phyloP scores from a whole-genome alignment of 352 stramenopile species.

The Pythium monospermum region DNA sequence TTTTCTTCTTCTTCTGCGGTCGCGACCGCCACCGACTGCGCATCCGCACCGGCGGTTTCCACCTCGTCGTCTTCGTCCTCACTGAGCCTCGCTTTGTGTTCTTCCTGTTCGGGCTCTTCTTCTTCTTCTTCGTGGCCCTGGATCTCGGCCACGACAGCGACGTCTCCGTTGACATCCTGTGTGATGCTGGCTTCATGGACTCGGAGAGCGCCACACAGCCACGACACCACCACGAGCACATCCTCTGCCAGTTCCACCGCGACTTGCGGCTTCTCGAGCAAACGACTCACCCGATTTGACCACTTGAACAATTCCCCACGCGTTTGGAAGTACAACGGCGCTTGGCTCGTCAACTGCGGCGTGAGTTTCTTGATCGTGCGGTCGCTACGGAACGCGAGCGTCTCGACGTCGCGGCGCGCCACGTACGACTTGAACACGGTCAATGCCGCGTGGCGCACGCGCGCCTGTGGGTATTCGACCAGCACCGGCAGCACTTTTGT shows the following conservation, averaged over 20 bases:
- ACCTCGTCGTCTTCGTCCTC: slow-evolving; percentile 25
- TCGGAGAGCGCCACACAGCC: slow-evolving; percentile 55
- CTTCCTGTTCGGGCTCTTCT: slow-evolving; percentile 13
- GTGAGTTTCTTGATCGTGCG: slow-evolving; percentile 33
- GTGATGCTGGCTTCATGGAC: slow-evolving; percentile 41
- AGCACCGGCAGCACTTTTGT: slow-evolving; percentile 39
- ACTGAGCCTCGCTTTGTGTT: slow-evolving; percentile 2
- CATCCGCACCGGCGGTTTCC: slow-evolving; percentile 13
- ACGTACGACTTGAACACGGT: slow-evolving; percentile 66
- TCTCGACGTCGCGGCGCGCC: slow-evolving; percentile 35
- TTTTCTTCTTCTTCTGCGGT: slow-evolving; percentile 35
- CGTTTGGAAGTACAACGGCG: slow-evolving; percentile 40
- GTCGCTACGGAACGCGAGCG: slow-evolving; percentile 29
- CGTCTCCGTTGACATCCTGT: slow-evolving; percentile 44
- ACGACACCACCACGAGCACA: slow-evolving; percentile 51
- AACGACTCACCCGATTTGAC: slow-evolving; percentile 52
- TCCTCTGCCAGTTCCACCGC: slow-evolving; percentile 49
- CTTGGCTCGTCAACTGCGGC: slow-evolving; percentile 16
- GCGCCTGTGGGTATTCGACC: slow-evolving; percentile 71
- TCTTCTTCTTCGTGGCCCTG: slow-evolving; percentile 7
- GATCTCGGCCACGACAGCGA: slow-evolving; percentile 13
- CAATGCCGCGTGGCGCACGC: slow-evolving; percentile 60
- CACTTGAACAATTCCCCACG: slow-evolving; percentile 57
- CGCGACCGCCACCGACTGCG: slow-evolving; percentile 10
- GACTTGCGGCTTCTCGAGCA: slow-evolving; percentile 59